Percentiles rank a stretch among this genome's conserved stretches.
Evolutionary conservation across 768 basidiomycete species (phyloP).

Genomic region (Suillus placidus): DNA sequence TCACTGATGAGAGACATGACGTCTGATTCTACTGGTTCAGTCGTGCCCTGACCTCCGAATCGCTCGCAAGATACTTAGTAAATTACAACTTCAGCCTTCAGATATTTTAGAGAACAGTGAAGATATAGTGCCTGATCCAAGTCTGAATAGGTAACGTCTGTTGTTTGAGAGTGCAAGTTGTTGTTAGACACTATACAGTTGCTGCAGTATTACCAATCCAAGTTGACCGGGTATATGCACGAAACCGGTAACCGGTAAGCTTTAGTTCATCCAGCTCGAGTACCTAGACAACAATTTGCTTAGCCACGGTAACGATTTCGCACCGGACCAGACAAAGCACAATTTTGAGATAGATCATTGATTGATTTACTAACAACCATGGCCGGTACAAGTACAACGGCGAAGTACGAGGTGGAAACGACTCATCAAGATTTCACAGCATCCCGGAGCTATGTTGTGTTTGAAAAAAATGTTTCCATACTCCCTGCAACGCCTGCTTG

Average conservation of each 20-base stretch:
- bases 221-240: background rate
- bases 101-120: background rate
- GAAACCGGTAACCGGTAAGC: background rate
- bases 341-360: background rate
- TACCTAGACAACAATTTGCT: background rate
- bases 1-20: slow-evolving; percentile 67
- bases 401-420: background rate
- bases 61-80: background rate
- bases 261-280: background rate
- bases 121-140: background rate
- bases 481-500: background rate
- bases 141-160: background rate
- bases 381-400: background rate
- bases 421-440: background rate
- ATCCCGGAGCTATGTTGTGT: background rate
- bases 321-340: background rate
- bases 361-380: background rate
- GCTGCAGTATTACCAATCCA: background rate
- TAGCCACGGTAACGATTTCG: background rate
- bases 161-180: background rate
- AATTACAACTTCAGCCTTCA: background rate
- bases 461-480: background rate
- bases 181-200: background rate
- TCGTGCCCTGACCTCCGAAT: background rate
- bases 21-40: background rate